Conservation (phyloP, 2,329 filamentous ascomycete genomes). For the Neofusicoccum laricinum region DNA sequence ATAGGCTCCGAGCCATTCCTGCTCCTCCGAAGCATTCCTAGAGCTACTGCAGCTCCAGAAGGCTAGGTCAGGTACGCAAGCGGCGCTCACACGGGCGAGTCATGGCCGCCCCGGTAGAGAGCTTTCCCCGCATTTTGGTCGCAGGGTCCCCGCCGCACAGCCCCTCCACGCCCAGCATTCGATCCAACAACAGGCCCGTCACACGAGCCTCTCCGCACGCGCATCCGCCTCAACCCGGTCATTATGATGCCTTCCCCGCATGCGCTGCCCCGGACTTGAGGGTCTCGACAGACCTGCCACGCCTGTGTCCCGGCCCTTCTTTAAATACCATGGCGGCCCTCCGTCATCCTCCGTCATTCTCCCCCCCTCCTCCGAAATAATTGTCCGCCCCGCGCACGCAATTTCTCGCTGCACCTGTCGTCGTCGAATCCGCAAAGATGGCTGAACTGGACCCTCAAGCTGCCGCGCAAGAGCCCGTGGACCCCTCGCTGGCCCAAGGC, state of each 20-base stretch:
- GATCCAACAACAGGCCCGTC: background rate
- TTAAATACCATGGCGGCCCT: background rate
- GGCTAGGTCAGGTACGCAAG: conserved; percentile 1
- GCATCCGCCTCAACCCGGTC: conserved; percentile 3
- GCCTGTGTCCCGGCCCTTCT: background rate
- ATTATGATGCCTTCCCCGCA: conserved; percentile 10
- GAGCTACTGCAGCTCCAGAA: background rate
- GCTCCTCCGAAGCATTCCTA: background rate
- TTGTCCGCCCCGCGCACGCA: background rate
- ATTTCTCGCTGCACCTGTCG: background rate
- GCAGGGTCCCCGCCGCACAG: conserved; percentile 16
- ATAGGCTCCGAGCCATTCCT: background rate
- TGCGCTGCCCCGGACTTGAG: background rate
- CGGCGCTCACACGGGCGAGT: background rate
- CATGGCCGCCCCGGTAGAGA: background rate
- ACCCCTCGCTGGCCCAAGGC: conserved; percentile 32
- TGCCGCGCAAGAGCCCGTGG: conserved; percentile 9
- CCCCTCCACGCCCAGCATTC: background rate
- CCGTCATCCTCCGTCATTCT: background rate
- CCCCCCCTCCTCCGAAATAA: background rate
- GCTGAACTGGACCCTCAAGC: conserved; percentile 5
- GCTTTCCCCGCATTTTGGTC: conserved; percentile 13
- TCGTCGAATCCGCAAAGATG: background rate
- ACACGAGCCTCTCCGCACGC: conserved; percentile 14
- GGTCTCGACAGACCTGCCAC: background rate